A percentile compares a stretch with the other conserved stretches of the same genome.
Conservation (phyloP, 805 yeast genomes). For the Starmerella sirachaensis region DNA sequence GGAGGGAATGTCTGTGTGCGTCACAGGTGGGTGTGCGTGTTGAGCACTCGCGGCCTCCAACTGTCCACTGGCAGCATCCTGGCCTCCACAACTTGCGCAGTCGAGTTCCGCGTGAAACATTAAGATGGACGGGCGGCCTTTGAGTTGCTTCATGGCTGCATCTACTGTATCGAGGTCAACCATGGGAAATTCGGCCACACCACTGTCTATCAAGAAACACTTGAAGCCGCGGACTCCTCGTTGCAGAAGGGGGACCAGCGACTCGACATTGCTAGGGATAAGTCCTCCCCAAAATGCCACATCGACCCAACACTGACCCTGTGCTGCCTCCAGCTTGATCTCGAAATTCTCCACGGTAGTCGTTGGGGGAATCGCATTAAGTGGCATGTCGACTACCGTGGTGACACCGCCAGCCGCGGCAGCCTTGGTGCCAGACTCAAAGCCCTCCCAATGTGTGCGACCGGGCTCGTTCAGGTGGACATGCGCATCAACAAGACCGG, state of each 20-base stretch:
- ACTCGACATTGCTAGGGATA: slow-evolving; percentile 61
- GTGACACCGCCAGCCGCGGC: slow-evolving; percentile 97
- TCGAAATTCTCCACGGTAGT: slow-evolving; percentile 70
- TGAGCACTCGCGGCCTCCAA: too few species aligned
- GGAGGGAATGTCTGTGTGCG: slow-evolving; percentile 1
- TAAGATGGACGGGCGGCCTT: slow-evolving; percentile 53
- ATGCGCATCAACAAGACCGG: slow-evolving; percentile 88
- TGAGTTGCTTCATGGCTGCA: slow-evolving; percentile 50
- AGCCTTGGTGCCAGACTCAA: slow-evolving; percentile 85
- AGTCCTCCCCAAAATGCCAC: slow-evolving; percentile 96
- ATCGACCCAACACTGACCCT: slow-evolving; percentile 79
- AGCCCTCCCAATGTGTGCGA: slow-evolving; percentile 96
- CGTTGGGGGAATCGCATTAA: slow-evolving; percentile 93
- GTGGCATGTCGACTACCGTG: slow-evolving; percentile 90
- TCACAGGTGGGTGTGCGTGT: slow-evolving; percentile 10
- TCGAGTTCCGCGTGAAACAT: slow-evolving; percentile 95
- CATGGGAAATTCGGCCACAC: slow-evolving; percentile 90
- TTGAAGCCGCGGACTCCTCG: slow-evolving; percentile 92
- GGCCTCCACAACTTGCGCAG: slow-evolving; percentile 10
- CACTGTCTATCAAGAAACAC: slow-evolving; percentile 82
- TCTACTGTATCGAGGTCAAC: slow-evolving; percentile 52
- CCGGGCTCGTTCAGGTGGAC: slow-evolving; percentile 96
- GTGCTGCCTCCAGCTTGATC: slow-evolving; percentile 64
- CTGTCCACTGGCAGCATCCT: slow-evolving; percentile 1
- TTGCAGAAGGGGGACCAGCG: slow-evolving; percentile 60